Base-by-base conservation (phyloP, 2,329 filamentous ascomycete species). In the Cladosporium austrohemisphaericum region DNA sequence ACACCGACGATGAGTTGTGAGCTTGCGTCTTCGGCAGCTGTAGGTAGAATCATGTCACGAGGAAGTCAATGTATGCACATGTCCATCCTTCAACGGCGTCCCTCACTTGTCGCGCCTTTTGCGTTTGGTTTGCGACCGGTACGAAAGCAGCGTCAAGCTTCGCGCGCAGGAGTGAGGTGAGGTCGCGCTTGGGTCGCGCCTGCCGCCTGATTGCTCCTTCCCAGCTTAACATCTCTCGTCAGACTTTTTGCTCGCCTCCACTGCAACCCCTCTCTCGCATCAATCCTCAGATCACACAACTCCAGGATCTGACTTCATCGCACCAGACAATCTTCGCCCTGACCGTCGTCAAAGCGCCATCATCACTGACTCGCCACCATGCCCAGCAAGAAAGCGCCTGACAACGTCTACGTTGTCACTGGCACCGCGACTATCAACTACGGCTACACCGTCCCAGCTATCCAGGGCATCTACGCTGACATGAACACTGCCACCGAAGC, bases 1-100 rank as follows among this genome's bases (percentile, higher is more conserved):
- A 64, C 37, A 65, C 62, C 20, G 64, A 66, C 49, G 64, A 66
- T 43, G 64, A 67, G 49, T 41, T 65, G 37, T 65, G 49, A 60
- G n/a, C n/a, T n/a, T 22, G 13, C 16, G 5, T 10, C 14, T 26
- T 3, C 10, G 2, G 26, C 4, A 10, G 25, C 23, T 23, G 19
- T 23, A 38, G 11, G 11, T 32, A 32, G 9, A 32, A 14, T 11
- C 29, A 7, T 14, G 13, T 14, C 16, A 32, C 35, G 20, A 38
- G 8, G 14, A 25, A 20, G 14, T 19, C 8, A 19, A 26, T 18
- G 14, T 20, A 22, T 25, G 20, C 13, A 38, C n/a, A n/a, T n/a
- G n/a, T n/a, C n/a, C n/a, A n/a, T n/a, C n/a, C n/a, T n/a, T n/a
- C n/a, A n/a, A n/a, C n/a, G n/a, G n/a, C n/a, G n/a, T n/a, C n/a